phyloP scores from a whole-genome alignment of 1,284 basidiomycete species.

The Heterobasidion occidentale region DNA sequence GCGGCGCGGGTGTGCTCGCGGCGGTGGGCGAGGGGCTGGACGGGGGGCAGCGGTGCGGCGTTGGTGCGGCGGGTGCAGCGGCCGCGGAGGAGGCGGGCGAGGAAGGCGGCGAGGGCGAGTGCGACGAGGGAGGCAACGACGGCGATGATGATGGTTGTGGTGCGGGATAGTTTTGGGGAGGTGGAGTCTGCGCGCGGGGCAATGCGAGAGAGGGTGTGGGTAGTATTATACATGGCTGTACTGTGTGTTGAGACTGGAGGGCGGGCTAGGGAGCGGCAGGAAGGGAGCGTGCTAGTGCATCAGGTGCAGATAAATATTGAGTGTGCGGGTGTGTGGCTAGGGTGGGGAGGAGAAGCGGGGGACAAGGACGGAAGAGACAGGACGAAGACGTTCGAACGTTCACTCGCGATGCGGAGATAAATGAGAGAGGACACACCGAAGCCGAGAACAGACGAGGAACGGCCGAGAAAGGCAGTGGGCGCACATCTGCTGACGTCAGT shows the following conservation, averaged over 20 bases:
- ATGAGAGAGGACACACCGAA: no score
- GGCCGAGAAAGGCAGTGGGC: no score
- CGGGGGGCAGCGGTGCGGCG: conserved; percentile 44
- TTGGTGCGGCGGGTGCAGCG: conserved; percentile 21
- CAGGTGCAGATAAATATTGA: conserved; percentile 7
- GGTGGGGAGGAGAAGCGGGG: not conserved
- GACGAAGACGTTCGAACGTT: no score
- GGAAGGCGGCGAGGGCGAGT: conserved; percentile 25
- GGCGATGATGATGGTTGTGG: conserved; percentile 36
- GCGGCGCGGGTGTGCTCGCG: conserved; percentile 37
- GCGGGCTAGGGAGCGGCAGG: not conserved
- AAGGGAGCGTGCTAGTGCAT: conserved; percentile 12
- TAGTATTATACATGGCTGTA: conserved; percentile 8
- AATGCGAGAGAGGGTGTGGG: conserved; percentile 1
- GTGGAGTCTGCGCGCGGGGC: not conserved
- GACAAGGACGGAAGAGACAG: no score
- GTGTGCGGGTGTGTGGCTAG: not conserved
- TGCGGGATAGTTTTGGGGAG: conserved; percentile 15
- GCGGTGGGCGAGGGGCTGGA: conserved; percentile 51
- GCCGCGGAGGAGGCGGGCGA: conserved; percentile 32
- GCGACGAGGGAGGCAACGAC: conserved; percentile 32
- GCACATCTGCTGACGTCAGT: no score
- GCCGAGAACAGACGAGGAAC: no score
- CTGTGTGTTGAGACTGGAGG: conserved; percentile 2
- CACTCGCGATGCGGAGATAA: no score